These are phyloP conservation scores for Zymoseptoria ardabiliae DNA, from an alignment of 2,329 filamentous ascomycete species.

Conservation along the genomic window DNA sequence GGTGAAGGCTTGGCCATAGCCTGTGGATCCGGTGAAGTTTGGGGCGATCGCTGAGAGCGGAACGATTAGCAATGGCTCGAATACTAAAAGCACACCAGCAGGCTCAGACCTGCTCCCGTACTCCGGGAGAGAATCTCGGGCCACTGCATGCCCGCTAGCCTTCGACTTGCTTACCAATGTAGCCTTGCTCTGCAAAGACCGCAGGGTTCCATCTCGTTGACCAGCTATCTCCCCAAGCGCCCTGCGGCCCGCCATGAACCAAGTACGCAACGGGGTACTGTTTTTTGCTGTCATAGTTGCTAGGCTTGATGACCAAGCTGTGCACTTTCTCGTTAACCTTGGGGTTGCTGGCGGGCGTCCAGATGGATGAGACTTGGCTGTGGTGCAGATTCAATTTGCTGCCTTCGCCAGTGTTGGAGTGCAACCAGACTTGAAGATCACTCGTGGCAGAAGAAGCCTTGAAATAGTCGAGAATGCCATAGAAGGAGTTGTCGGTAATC, in stretches of 20 bases:
- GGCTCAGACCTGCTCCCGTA: too few species aligned
- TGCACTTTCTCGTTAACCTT: constrained; percentile 48
- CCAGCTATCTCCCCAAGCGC: constrained; percentile 26
- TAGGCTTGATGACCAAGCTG: constrained; percentile 44
- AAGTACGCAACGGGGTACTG: constrained; percentile 28
- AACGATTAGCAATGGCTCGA: too few species aligned
- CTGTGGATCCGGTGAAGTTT: constrained; percentile 26
- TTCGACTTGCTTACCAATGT: too few species aligned
- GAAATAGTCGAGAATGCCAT: constrained; percentile 53
- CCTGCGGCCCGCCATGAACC: constrained; percentile 28
- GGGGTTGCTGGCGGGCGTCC: constrained; percentile 56
- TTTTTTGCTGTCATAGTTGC: constrained; percentile 21
- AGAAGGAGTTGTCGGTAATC: constrained; percentile 64
- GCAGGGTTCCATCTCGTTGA: constrained; percentile 27
- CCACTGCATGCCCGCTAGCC: too few species aligned
- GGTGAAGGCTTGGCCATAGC: constrained; percentile 26
- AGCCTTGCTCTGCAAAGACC: constrained; percentile 28
- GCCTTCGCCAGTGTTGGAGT: constrained; percentile 58
- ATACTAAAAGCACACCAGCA: too few species aligned
- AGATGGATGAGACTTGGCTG: constrained; percentile 60
- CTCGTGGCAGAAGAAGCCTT: constrained; percentile 30
- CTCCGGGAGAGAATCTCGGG: too few species aligned
- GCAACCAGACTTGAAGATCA: constrained; percentile 22
- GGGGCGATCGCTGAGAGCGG: too few species aligned
- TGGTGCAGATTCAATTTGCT: constrained; percentile 56